A percentile compares a stretch with the other conserved stretches of the same genome.
These are phyloP conservation scores for Beauveria varroae DNA, from an alignment of 2,329 filamentous ascomycete species.

Conservation along the genomic window DNA sequence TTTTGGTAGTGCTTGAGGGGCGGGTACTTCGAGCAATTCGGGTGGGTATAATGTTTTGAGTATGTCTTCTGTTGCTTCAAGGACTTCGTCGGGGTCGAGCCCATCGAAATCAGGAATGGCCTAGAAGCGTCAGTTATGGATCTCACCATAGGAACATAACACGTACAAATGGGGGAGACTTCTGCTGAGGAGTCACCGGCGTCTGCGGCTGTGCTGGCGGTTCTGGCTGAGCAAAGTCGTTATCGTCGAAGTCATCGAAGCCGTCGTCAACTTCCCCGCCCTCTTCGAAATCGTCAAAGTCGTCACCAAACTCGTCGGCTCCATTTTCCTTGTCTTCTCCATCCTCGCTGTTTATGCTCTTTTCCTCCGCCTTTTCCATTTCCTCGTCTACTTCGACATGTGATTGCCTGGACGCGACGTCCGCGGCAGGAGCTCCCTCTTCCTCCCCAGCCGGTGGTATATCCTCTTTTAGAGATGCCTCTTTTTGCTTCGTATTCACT, in stretches of 20 bases:
- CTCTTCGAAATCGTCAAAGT: slow-evolving; percentile 57
- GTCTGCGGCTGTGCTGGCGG: slow-evolving; percentile 19
- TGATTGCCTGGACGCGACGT: background rate
- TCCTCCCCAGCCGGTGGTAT: slow-evolving; percentile 49
- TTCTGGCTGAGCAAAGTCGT: slow-evolving; percentile 52
- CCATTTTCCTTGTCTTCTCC: slow-evolving; percentile 24
- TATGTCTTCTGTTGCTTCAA: slow-evolving; percentile 56
- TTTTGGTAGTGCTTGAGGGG: slow-evolving; percentile 42
- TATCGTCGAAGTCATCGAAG: slow-evolving; percentile 68
- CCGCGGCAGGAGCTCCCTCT: slow-evolving; percentile 16
- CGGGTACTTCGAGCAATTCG: slow-evolving; percentile 43
- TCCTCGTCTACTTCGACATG: slow-evolving; percentile 26
- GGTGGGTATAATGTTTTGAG: slow-evolving; percentile 59
- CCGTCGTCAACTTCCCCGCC: slow-evolving; percentile 46
- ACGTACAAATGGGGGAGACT: slow-evolving; percentile 39
- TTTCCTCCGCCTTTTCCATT: slow-evolving; percentile 9
- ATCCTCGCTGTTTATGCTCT: slow-evolving; percentile 11
- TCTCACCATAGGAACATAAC: slow-evolving; percentile 5
- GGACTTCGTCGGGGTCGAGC: slow-evolving; percentile 53
- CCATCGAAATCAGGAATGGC: slow-evolving; percentile 61
- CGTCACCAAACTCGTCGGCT: slow-evolving; percentile 48
- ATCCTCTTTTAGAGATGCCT: slow-evolving; percentile 45
- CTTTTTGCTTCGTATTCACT: slow-evolving; percentile 51
- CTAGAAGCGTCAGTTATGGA: slow-evolving; percentile 27
- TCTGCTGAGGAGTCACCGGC: slow-evolving; percentile 26